These are phyloP conservation scores for Stachybotrys elegans DNA, from an alignment of 2,329 filamentous ascomycete genomes.

Conservation along the genomic window DNA sequence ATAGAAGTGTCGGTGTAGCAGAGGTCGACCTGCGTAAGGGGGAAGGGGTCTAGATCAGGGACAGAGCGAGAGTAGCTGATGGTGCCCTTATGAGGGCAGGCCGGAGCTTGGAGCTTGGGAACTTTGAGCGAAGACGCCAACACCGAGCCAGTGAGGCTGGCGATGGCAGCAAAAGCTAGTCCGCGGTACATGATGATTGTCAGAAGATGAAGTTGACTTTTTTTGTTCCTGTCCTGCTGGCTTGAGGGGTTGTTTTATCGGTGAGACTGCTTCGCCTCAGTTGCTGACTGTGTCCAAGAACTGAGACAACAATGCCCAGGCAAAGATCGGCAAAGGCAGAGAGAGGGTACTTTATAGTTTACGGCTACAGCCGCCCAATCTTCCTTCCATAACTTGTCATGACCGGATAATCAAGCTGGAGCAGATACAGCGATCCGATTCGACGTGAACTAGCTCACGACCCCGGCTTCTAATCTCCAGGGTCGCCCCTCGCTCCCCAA, in stretches of 20 bases:
- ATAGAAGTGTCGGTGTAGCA: constrained; percentile 39
- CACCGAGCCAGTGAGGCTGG: background rate
- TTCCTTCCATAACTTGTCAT: too few species aligned
- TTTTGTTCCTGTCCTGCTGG: too few species aligned
- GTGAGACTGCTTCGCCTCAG: too few species aligned
- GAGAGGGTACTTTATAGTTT: too few species aligned
- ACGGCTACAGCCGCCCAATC: too few species aligned
- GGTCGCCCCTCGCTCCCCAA: too few species aligned
- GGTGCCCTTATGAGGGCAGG: constrained; percentile 30
- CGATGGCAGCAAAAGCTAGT: background rate
- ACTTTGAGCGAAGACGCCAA: constrained; percentile 4
- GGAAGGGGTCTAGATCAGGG: constrained; percentile 34
- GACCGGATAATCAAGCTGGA: background rate
- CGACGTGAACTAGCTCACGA: background rate
- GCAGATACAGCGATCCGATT: background rate
- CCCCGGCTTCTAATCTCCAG: too few species aligned
- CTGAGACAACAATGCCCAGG: too few species aligned
- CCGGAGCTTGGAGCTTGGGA: constrained; percentile 30
- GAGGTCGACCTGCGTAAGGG: constrained; percentile 38
- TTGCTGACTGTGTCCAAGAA: too few species aligned
- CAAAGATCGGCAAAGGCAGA: too few species aligned
- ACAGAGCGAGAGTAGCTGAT: constrained; percentile 36
- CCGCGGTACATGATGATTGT: background rate
- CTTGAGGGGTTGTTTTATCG: too few species aligned
- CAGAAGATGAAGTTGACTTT: too few species aligned